phyloP scores from a whole-genome alignment of 1,284 basidiomycete genomes.

The Thelephora terrestris region DNA sequence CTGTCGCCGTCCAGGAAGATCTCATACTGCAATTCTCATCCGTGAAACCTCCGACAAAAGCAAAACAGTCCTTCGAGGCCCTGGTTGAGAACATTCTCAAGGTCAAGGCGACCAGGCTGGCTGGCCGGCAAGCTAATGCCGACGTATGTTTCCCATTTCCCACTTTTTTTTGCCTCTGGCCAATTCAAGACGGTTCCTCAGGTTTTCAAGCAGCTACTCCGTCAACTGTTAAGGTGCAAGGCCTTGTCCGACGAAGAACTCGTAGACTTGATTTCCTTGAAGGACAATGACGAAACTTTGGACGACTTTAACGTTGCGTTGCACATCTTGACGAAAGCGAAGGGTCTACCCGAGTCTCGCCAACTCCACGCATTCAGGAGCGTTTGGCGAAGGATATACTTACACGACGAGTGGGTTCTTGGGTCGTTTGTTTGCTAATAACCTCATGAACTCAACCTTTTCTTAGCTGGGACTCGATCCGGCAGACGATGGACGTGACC shows the following conservation, averaged over 20 bases:
- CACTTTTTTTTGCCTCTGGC: neutral
- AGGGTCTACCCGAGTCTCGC: conserved; percentile 65
- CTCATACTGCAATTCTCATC: conserved; percentile 49
- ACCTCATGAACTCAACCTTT: neutral
- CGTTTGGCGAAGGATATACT: conserved; percentile 82
- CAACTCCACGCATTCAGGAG: conserved; percentile 58
- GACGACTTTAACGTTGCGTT: conserved; percentile 58
- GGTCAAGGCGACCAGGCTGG: conserved; percentile 40
- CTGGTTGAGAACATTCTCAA: conserved; percentile 55
- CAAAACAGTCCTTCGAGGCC: conserved; percentile 53
- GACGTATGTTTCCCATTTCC: conserved; percentile 25
- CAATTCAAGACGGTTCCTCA: conserved; percentile 15
- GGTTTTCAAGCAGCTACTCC: conserved; percentile 58
- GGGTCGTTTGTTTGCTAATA: no score
- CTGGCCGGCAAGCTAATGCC: conserved; percentile 32
- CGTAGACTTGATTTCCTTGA: conserved; percentile 62
- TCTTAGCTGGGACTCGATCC: conserved; percentile 61
- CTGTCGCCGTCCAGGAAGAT: conserved; percentile 62
- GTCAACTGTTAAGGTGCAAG: conserved; percentile 58
- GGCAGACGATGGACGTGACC: conserved; percentile 55
- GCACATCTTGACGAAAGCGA: conserved; percentile 40
- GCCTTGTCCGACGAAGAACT: conserved; percentile 58
- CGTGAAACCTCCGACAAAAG: conserved; percentile 35
- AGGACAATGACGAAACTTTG: conserved; percentile 46
- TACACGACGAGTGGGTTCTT: conserved; percentile 72